Evolutionary conservation across 495 filamentous ascomycete genomes (phyloP), one percentile per base, ranked within the genome.

Genomic region (Penicillium mononematosum): DNA sequence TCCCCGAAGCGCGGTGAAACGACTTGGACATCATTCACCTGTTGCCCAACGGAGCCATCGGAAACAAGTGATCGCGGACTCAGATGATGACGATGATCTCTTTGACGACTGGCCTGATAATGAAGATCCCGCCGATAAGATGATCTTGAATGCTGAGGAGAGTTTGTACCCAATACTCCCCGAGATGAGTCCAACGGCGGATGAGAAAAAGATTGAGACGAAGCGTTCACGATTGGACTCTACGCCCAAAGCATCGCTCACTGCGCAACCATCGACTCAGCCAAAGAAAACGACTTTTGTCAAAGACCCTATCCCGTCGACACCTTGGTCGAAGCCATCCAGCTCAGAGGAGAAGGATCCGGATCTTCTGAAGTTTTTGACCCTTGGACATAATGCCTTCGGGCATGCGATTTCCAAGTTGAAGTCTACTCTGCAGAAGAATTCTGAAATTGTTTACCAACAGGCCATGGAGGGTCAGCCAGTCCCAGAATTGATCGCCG

Each of bases 71-170:
- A 71, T 81, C 47, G 72, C 73, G 19, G 78, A 78, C 48, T 80
- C 78, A 5, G 76, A 78, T n/a, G 77, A 79, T 53, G 75, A 77
- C 5, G 71, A 73, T 19, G 70, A 75, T 38, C 36, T 50, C 29
- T 65, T 66, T 25, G 68, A 59, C 20, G 55, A 63, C 20, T 71
- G 64, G 60, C 17, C 53, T 41, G 62, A 44, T 27, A 63, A 60
- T 47, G 69, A 65, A 22, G 58, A 56, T 32, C 36, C 65, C 16
- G 66, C 68, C 44, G 70, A 74, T 45, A 57, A 63, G 4, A 59
- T 66, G 25, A 62, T 63, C 9, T 32, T 58, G 11, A 65, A 69
- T 34, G 34, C 46, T 2, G 58, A 71, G 32, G 53, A 64, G 10
- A 54, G 56, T 5, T 55, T 72, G 9, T 75, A 75, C 52, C 72